Conservation (phyloP, 1,284 basidiomycete genomes). For the Pseudozyma tsukubaensis region DNA sequence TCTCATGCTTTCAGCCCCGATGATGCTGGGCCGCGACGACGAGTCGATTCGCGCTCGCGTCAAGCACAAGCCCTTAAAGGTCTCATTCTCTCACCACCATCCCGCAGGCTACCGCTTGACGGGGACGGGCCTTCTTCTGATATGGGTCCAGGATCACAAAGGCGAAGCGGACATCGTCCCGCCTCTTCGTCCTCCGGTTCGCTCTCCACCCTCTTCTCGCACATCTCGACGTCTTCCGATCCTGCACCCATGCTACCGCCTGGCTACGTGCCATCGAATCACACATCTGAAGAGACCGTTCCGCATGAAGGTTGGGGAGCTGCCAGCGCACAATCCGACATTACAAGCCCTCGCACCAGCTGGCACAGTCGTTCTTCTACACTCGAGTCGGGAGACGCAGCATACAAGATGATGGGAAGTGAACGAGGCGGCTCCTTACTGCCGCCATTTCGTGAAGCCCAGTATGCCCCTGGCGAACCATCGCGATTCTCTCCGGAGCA, state of each 20-base stretch:
- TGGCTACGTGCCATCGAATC: conserved; percentile 28
- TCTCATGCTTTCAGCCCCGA: conserved; percentile 41
- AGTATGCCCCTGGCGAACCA: conserved; percentile 23
- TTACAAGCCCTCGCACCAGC: conserved; percentile 49
- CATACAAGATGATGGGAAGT: conserved; percentile 34
- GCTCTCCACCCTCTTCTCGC: conserved; percentile 45
- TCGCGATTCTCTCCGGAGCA: conserved; percentile 28
- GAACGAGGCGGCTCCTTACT: conserved; percentile 33
- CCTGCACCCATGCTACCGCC: conserved; percentile 46
- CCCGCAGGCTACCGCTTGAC: conserved; percentile 37
- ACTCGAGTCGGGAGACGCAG: conserved; percentile 52
- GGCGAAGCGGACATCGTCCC: conserved; percentile 40
- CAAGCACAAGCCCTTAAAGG: conserved; percentile 49
- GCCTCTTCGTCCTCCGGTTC: conserved; percentile 46
- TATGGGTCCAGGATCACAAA: conserved; percentile 16
- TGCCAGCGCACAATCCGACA: conserved; percentile 35
- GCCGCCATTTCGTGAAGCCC: conserved; percentile 35
- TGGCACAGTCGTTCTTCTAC: conserved; percentile 59
- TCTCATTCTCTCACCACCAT: conserved; percentile 46
- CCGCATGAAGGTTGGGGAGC: conserved; percentile 42
- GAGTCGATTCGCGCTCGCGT: conserved; percentile 48
- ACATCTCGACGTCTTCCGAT: conserved; percentile 48
- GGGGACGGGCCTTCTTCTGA: conserved; percentile 38
- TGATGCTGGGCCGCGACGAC: conserved; percentile 25
- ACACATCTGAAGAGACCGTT: conserved; percentile 39